These are phyloP conservation scores for Coemansia sp. DNA, from an alignment of 192 early-diverging fungal species.

Conservation along the genomic window DNA sequence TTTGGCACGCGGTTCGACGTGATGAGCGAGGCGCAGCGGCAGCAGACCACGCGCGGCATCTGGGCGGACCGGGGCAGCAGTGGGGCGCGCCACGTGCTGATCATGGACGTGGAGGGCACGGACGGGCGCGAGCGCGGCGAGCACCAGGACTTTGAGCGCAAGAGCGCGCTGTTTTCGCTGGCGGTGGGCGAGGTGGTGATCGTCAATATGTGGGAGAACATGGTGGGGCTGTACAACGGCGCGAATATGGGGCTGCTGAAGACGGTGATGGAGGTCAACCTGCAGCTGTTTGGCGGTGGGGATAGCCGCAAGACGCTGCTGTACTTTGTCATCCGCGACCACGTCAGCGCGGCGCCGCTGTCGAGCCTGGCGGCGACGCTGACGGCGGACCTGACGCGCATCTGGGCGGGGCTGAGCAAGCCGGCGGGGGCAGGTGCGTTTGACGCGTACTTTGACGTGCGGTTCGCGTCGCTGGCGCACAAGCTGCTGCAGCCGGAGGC, in stretches of 20 bases:
- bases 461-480: slow-evolving; percentile 89
- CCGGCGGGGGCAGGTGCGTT: slow-evolving; percentile 79
- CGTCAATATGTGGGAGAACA: slow-evolving; percentile 98
- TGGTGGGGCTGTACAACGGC: slow-evolving; percentile 97
- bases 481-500: slow-evolving; percentile 83
- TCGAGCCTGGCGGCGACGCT: slow-evolving; percentile 79
- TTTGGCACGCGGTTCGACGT: slow-evolving; percentile 97
- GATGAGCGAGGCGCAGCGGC: slow-evolving; percentile 84
- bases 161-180: slow-evolving; percentile 96
- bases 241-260: slow-evolving; percentile 99
- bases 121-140: slow-evolving; percentile 99
- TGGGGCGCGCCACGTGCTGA: slow-evolving; percentile 69
- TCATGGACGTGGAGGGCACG: slow-evolving; percentile 99
- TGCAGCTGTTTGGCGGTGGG: slow-evolving; percentile 90
- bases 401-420: slow-evolving; percentile 91
- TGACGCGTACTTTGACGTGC: slow-evolving; percentile 90
- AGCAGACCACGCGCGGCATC: slow-evolving; percentile 98
- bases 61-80: slow-evolving; percentile 90
- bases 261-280: slow-evolving; percentile 98
- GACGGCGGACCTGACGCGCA: slow-evolving; percentile 80
- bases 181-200: slow-evolving; percentile 94
- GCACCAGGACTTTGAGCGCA: slow-evolving; percentile 99
- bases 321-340: slow-evolving; percentile 97
- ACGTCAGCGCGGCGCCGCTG: slow-evolving; percentile 86
- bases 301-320: slow-evolving; percentile 88